Conservation (phyloP, 768 basidiomycete species). For the Xerocomellus intermedius region DNA sequence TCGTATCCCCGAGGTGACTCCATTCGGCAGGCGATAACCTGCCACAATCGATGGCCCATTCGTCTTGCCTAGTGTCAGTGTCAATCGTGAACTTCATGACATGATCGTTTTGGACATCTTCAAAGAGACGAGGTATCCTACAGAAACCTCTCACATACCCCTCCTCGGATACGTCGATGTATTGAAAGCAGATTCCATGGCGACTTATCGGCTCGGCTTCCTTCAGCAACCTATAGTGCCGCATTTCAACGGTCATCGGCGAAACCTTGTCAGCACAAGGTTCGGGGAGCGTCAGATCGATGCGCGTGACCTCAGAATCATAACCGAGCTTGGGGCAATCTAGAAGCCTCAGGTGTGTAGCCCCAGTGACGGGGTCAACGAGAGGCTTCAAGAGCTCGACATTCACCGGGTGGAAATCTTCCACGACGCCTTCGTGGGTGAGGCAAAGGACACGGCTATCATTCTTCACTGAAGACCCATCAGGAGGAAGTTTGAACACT, state of each 20-base stretch:
- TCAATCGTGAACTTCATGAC: slow-evolving; percentile 5
- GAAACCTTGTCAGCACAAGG: background rate
- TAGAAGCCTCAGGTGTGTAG: background rate
- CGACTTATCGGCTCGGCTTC: background rate
- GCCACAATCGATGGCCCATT: background rate
- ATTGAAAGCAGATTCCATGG: background rate
- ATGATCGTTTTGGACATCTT: background rate
- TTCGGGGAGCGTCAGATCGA: background rate
- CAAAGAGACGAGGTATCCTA: background rate
- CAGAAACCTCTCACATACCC: background rate
- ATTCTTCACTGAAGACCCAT: background rate
- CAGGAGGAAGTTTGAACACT: background rate
- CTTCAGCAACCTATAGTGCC: background rate
- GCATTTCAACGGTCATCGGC: background rate
- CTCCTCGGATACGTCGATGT: background rate
- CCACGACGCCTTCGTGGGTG: background rate
- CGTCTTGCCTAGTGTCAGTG: slow-evolving; percentile 2
- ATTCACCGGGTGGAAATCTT: fast-evolving
- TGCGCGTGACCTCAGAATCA: background rate
- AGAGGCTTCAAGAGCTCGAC: background rate
- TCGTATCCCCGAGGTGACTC: background rate
- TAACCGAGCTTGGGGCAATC: fast-evolving
- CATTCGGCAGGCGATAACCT: background rate
- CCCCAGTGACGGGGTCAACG: background rate
- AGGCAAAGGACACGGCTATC: background rate